Evolutionary conservation across 768 basidiomycete genomes (phyloP).

Genomic region (Mycena rebaudengoi): DNA sequence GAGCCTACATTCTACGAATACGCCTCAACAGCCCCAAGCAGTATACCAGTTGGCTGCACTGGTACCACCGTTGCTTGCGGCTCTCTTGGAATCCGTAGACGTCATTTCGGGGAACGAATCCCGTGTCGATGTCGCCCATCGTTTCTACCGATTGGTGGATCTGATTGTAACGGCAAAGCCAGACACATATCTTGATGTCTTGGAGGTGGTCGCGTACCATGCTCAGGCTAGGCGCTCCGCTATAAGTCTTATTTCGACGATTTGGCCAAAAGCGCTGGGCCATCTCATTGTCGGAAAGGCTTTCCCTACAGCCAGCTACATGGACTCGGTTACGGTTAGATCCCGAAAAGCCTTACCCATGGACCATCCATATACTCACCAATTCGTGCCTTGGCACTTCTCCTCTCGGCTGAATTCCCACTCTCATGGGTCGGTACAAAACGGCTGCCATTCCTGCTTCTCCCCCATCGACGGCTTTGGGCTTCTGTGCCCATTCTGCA

Average conservation of each 20-base stretch:
- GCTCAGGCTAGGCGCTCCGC: conserved; percentile 65
- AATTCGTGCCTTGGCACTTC: conserved; percentile 77
- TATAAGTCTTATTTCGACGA: conserved; percentile 59
- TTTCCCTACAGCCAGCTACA: conserved; percentile 49
- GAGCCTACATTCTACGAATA: conserved; percentile 59
- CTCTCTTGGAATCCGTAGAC: conserved; percentile 67
- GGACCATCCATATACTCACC: conserved; percentile 60
- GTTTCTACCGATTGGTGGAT: conserved; percentile 62
- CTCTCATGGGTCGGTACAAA: conserved; percentile 44
- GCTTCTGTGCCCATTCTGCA: conserved; percentile 75
- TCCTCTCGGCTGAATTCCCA: conserved; percentile 29
- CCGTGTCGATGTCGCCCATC: conserved; percentile 49
- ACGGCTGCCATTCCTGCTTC: conserved; percentile 66
- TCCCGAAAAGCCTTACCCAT: conserved; percentile 15
- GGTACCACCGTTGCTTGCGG: conserved; percentile 67
- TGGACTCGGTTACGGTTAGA: conserved; percentile 23
- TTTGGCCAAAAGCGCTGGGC: conserved; percentile 77
- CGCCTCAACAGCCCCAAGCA: conserved; percentile 61
- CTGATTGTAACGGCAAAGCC: conserved; percentile 65
- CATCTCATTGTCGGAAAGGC: conserved; percentile 69
- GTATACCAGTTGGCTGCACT: conserved; percentile 71
- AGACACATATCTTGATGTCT: conserved; percentile 74
- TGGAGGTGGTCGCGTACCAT: conserved; percentile 77
- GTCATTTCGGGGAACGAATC: conserved; percentile 36
- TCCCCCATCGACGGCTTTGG: conserved; percentile 70